A percentile compares a stretch with the other conserved stretches of the same genome.
Evolutionary conservation across 1,284 basidiomycete genomes (phyloP).

Genomic region (Mycosarcoma mackinlayi): DNA sequence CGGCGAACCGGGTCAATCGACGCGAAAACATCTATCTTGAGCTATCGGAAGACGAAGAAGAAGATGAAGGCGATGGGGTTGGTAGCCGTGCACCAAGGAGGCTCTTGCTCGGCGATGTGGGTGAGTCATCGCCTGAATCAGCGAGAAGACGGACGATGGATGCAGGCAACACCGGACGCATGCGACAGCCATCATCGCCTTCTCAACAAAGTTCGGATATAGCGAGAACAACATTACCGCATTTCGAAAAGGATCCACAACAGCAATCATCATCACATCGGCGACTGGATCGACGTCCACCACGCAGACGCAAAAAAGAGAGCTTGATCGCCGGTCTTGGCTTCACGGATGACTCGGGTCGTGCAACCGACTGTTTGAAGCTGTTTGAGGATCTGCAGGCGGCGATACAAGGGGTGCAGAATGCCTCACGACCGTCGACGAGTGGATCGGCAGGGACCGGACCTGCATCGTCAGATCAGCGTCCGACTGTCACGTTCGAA

Average conservation of each 20-base stretch:
- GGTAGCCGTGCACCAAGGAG: conserved; percentile 6
- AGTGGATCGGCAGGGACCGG: conserved; percentile 2
- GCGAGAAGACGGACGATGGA: conserved; percentile 37
- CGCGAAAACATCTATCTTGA: conserved; percentile 18
- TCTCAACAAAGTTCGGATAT: conserved; percentile 11
- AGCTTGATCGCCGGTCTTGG: conserved; percentile 39
- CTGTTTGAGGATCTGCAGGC: conserved; percentile 47
- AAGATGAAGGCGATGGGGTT: neutral
- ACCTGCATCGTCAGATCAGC: neutral
- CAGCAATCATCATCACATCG: conserved; percentile 11
- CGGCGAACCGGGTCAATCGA: conserved; percentile 6
- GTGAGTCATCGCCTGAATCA: conserved; percentile 42
- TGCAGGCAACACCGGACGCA: conserved; percentile 35
- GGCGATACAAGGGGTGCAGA: conserved; percentile 32
- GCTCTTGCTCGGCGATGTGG: conserved; percentile 35
- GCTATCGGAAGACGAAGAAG: conserved; percentile 20
- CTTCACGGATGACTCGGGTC: conserved; percentile 20
- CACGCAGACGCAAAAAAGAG: conserved; percentile 42
- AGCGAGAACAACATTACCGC: neutral
- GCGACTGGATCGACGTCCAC: conserved; percentile 27
- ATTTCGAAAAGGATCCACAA: conserved; percentile 3
- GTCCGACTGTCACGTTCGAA: conserved; percentile 11
- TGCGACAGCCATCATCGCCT: conserved; percentile 11
- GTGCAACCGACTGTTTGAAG: conserved; percentile 32
- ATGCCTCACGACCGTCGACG: conserved; percentile 10